Percentiles rank a stretch among this genome's conserved stretches.
phyloP scores from a whole-genome alignment of 345 rosid genomes.

The Salix arbutifolia region DNA sequence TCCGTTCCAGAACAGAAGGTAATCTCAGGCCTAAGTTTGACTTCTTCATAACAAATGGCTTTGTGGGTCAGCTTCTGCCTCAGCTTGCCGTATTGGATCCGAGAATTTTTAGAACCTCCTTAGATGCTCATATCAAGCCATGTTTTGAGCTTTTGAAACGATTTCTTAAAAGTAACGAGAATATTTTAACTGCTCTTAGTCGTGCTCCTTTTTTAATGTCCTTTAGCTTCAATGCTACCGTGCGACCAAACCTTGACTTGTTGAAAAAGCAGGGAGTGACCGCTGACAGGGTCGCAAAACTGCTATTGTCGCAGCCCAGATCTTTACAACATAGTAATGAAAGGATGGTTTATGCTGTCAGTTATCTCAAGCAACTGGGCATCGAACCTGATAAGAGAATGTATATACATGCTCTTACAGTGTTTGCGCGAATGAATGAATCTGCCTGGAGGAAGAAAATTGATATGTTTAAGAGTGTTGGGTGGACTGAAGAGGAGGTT shows the following conservation, averaged over 20 bases:
- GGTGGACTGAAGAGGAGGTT: constrained; percentile 28
- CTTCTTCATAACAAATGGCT: constrained; percentile 11
- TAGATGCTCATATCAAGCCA: constrained; percentile 18
- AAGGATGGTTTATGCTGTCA: constrained; percentile 7
- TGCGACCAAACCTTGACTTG: constrained; percentile 20
- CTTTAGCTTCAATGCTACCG: neutral
- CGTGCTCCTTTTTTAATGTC: constrained; percentile 17
- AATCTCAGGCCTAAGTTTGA: constrained; percentile 24
- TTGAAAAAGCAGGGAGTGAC: constrained; percentile 19
- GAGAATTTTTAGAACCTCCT: neutral
- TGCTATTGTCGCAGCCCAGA: constrained; percentile 12
- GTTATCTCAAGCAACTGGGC: constrained; percentile 14
- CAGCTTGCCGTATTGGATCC: constrained; percentile 15
- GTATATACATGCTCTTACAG: constrained; percentile 20
- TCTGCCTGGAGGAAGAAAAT: constrained; percentile 18
- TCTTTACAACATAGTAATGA: neutral
- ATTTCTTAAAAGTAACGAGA: constrained; percentile 2
- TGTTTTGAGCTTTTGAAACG: constrained; percentile 10
- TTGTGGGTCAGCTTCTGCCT: constrained; percentile 15
- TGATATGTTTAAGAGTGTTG: constrained; percentile 25
- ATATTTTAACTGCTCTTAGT: constrained; percentile 6
- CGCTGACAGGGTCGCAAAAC: neutral
- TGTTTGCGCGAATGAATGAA: constrained; percentile 2
- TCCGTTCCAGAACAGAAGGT: neutral
- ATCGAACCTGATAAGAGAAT: constrained; percentile 7